phyloP scores from a whole-genome alignment of 768 basidiomycete genomes.

The Tricholoma terreum region DNA sequence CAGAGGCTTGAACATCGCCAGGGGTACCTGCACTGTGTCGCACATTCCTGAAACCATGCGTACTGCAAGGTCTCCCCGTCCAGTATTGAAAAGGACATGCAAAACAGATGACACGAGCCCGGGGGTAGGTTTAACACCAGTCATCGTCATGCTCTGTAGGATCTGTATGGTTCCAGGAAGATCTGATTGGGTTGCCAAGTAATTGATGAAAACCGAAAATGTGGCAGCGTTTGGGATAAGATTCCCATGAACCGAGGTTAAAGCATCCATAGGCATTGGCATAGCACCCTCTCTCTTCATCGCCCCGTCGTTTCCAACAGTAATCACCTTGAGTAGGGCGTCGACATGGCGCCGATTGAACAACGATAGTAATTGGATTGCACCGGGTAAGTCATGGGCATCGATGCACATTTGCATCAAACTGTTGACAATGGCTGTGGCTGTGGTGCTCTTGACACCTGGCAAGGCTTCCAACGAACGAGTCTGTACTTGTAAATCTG shows the following conservation, averaged over 20 bases:
- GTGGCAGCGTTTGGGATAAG: constrained; percentile 54
- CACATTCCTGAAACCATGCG: constrained; percentile 49
- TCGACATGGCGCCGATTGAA: constrained; percentile 36
- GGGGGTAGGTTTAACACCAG: constrained; percentile 43
- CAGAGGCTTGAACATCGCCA: constrained; percentile 25
- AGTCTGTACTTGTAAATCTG: constrained; percentile 50
- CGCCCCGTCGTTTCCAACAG: background rate
- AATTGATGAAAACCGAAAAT: constrained; percentile 60
- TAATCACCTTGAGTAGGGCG: constrained; percentile 20
- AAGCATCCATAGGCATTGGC: constrained; percentile 6
- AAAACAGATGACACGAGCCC: constrained; percentile 52
- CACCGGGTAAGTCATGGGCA: constrained; percentile 44
- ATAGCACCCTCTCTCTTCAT: background rate
- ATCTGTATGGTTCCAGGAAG: constrained; percentile 44
- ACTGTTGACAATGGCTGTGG: constrained; percentile 63
- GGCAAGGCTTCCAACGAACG: constrained; percentile 48
- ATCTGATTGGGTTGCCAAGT: constrained; percentile 43
- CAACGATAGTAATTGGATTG: constrained; percentile 44
- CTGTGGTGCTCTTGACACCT: constrained; percentile 34
- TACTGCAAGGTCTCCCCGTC: constrained; percentile 48
- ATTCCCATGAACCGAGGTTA: constrained; percentile 7
- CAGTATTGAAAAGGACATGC: constrained; percentile 48
- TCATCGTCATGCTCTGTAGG: constrained; percentile 43
- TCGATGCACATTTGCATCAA: constrained; percentile 64
- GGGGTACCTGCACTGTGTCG: constrained; percentile 23